phyloP scores from a whole-genome alignment of 2,329 filamentous ascomycete species.

The Verticillium nubilum region DNA sequence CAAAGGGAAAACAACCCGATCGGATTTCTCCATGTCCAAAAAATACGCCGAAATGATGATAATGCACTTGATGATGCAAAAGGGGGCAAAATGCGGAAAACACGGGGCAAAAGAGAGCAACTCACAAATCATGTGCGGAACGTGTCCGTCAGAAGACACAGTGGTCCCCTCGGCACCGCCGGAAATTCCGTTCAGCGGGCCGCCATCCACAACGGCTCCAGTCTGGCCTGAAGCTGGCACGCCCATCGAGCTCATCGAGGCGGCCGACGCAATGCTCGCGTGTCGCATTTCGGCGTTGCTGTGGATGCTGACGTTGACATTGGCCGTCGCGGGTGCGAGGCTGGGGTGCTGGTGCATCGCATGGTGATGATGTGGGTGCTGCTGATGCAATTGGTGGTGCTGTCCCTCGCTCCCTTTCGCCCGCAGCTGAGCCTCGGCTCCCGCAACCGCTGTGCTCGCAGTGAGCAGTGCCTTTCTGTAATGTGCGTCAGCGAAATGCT shows the following conservation, averaged over 20 bases:
- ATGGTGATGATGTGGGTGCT: slow-evolving; percentile 20
- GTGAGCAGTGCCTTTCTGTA: slow-evolving; percentile 39
- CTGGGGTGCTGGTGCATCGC: slow-evolving; percentile 12
- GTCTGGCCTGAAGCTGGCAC: background rate
- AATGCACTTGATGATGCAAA: background rate
- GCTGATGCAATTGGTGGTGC: background rate
- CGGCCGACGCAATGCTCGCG: slow-evolving; percentile 24
- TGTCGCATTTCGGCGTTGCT: slow-evolving; percentile 31
- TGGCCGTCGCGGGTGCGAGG: background rate
- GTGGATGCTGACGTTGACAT: slow-evolving; percentile 24
- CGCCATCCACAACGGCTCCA: background rate
- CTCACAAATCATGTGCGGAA: slow-evolving; percentile 3
- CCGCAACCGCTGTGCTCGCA: slow-evolving; percentile 24
- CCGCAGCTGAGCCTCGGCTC: slow-evolving; percentile 40
- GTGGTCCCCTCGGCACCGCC: background rate
- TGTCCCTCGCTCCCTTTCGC: slow-evolving; percentile 26
- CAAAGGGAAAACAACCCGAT: background rate
- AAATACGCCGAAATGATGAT: background rate
- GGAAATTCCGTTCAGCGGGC: background rate
- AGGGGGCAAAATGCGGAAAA: background rate
- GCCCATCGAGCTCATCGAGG: slow-evolving; percentile 18
- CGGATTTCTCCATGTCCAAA: background rate
- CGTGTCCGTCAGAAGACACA: background rate
- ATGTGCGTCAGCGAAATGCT: background rate
- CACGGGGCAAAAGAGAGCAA: background rate